These are phyloP conservation scores for Hypoxylon sp. DNA, from an alignment of 2,329 filamentous ascomycete genomes.

Conservation along the genomic window DNA sequence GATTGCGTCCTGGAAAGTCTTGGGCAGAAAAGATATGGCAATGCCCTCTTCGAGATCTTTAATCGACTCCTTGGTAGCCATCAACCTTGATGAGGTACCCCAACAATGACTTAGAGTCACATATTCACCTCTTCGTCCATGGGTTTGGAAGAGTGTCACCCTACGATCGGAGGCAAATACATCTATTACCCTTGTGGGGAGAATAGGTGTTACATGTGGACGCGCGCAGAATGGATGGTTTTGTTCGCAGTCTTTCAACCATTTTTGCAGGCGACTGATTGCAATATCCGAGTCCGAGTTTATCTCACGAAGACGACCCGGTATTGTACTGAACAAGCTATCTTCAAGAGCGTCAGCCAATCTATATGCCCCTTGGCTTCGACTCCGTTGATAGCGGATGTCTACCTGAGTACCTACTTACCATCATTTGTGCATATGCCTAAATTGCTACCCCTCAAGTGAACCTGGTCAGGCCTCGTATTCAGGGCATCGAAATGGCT, in stretches of 20 bases:
- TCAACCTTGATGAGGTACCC: constrained; percentile 30
- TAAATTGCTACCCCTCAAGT: constrained; percentile 19
- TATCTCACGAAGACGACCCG: constrained; percentile 28
- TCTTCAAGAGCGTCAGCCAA: constrained; percentile 17
- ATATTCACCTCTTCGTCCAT: constrained; percentile 24
- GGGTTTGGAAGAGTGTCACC: constrained; percentile 11
- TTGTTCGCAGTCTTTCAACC: constrained; percentile 26
- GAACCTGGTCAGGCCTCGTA: constrained; percentile 16
- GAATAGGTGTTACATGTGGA: constrained; percentile 11
- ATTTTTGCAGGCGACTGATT: constrained; percentile 24
- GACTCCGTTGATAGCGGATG: background rate
- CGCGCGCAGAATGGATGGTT: constrained; percentile 26
- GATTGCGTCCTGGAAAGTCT: constrained; percentile 36
- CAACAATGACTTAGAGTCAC: constrained; percentile 31
- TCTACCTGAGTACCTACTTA: constrained; percentile 17
- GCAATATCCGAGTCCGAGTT: constrained; percentile 27
- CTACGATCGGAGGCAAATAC: constrained; percentile 19
- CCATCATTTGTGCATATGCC: constrained; percentile 25
- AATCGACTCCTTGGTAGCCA: constrained; percentile 30
- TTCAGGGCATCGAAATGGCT: constrained; percentile 28
- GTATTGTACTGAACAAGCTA: constrained; percentile 19
- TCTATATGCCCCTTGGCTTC: background rate
- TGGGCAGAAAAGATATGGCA: constrained; percentile 30
- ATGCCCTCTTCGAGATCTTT: constrained; percentile 24
- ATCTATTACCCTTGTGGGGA: constrained; percentile 35